Evolutionary conservation across 1,284 basidiomycete genomes (phyloP).

Genomic region (Ganoderma meredithae): DNA sequence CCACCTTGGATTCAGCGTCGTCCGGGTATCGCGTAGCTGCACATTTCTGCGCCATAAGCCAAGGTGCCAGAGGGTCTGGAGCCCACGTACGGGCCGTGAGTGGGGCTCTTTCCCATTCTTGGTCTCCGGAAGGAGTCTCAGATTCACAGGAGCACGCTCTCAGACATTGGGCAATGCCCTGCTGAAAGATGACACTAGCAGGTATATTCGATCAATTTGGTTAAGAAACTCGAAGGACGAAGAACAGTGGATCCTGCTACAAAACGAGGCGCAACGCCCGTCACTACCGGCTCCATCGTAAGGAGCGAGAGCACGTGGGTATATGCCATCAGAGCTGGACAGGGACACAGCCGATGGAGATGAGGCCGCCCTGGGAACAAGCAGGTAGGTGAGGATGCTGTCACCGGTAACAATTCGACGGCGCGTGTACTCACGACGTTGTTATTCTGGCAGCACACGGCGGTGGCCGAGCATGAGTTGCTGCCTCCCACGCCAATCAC

Average conservation of each 20-base stretch:
- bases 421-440: conserved; percentile 26
- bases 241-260: neutral
- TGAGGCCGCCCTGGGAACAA: conserved; percentile 30
- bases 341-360: conserved; percentile 38
- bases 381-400: neutral
- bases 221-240: neutral
- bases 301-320: neutral
- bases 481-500: conserved; percentile 30
- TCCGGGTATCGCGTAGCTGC: neutral
- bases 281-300: neutral
- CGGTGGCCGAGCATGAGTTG: conserved; percentile 21
- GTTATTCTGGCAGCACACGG: conserved; percentile 39
- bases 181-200: neutral
- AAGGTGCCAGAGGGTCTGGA: neutral
- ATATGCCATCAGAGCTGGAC: conserved; percentile 25
- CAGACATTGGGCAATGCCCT: neutral
- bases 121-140: neutral
- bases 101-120: neutral
- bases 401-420: neutral
- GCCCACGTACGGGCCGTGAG: neutral
- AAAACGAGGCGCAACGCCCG: neutral
- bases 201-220: neutral
- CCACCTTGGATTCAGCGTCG: neutral
- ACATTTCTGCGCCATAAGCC: neutral
- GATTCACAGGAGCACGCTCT: neutral